Base-by-base conservation (phyloP, 345 rosid genomes). In the Carallia pectinifolia region DNA sequence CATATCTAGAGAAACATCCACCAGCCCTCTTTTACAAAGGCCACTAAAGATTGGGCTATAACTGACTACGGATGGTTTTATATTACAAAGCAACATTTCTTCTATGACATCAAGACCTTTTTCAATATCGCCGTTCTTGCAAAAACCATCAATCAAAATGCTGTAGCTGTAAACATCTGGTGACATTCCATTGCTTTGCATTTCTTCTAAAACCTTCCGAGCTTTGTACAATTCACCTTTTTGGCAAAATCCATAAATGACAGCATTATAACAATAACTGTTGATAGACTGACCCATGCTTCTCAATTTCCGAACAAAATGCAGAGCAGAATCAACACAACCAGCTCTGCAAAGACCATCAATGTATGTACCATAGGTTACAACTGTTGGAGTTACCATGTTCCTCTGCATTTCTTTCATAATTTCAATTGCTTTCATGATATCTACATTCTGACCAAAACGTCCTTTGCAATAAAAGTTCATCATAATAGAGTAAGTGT, bases 161-260 rank as follows among this genome's bases (percentile, higher is more conserved):
- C 88, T 76, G 70, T 82, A 87, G 79, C 84, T 85, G 71, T 82
- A 81, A 66, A 58, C 66, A 78, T 79, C 86, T 19, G 84, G 84
- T 9, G 68, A 58, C 62, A 79, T 63, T 31, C 82, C 75, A 15
- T 63, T 64, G 50, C 64, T 70, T 71, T 38, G 81, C 87, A 88
- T 88, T 74, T 88, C 83, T 69, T 85, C 77, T 63, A 84, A 69
- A 68, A 85, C 61, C 66, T 74, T 68, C 70, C 69, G 30, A 58
- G 83, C 92, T 63, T 71, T 67, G 53, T 63, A 47, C 33, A 62
- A 48, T 68, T 84, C 78, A 65, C 85, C 81, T 58, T 71, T 81
- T 47, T 37, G 86, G 77, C 88, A 84, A 77, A 84, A 74, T 37
- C 88, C 84, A 64, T 76, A 75, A 61, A 88, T 84, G 65, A 88